Conservation (phyloP, 179 eudicot species). For the Silene vulgaris region DNA sequence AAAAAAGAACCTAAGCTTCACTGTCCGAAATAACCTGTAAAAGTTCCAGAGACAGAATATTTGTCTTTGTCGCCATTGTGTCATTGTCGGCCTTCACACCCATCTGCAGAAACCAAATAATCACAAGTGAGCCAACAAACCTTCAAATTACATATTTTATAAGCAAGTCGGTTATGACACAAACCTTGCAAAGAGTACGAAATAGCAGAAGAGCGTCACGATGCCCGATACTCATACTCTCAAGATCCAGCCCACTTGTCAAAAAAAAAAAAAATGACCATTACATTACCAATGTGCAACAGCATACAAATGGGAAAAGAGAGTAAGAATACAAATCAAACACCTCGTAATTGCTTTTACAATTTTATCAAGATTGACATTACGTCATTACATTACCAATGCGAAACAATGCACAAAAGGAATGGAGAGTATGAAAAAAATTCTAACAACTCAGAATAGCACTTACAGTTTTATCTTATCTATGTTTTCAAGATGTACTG, state of each 20-base stretch:
- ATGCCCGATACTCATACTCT: slow-evolving; percentile 76
- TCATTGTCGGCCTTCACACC: slow-evolving; percentile 94
- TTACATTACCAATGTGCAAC: slow-evolving; percentile 11
- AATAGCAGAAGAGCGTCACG: slow-evolving; percentile 87
- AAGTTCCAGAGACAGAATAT: slow-evolving; percentile 86
- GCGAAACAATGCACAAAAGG: neutral
- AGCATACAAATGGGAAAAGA: neutral
- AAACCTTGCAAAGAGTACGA: slow-evolving; percentile 97
- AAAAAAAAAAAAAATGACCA: slow-evolving; percentile 7
- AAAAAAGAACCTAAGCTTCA: neutral
- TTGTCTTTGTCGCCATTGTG: slow-evolving; percentile 75
- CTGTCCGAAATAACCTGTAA: slow-evolving; percentile 57
- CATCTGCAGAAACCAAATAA: slow-evolving; percentile 53
- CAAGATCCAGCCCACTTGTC: slow-evolving; percentile 74
- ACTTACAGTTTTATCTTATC: slow-evolving; percentile 63
- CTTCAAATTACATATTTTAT: slow-evolving; percentile 9
- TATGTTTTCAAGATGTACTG: slow-evolving; percentile 82
- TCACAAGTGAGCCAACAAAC: slow-evolving; percentile 21
- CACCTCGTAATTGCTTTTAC: neutral
- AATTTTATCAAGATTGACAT: neutral
- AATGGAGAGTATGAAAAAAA: slow-evolving; percentile 3
- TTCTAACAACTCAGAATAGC: slow-evolving; percentile 12
- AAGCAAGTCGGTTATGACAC: slow-evolving; percentile 15
- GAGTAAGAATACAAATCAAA: neutral
- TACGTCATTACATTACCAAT: neutral